Percentiles rank a stretch among this genome's conserved stretches.
These are phyloP conservation scores for Quillaja saponaria DNA, from an alignment of 306 rosid genomes.

Conservation along the genomic window DNA sequence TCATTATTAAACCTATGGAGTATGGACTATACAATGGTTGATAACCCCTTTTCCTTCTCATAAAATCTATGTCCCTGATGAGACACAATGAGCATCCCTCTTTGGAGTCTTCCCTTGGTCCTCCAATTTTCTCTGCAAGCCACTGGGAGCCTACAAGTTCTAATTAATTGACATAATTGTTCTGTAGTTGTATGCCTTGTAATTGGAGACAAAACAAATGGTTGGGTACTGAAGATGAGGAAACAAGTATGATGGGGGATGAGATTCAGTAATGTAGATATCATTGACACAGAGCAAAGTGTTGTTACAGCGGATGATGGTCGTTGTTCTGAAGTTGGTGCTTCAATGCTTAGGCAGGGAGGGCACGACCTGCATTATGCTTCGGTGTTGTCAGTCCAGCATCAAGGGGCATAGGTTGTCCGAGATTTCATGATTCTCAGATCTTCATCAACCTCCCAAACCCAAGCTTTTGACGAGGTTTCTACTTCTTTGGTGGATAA, in stretches of 20 bases:
- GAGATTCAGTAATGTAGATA: slow-evolving; percentile 24
- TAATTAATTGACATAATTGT: neutral
- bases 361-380: slow-evolving; percentile 90
- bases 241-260: slow-evolving; percentile 21
- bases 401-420: slow-evolving; percentile 94
- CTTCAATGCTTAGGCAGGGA: slow-evolving; percentile 61
- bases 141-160: too few relatives aligned
- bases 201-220: slow-evolving; percentile 33
- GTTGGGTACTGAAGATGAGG: slow-evolving; percentile 29
- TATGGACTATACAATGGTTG: too few relatives aligned
- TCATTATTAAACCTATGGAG: too few relatives aligned
- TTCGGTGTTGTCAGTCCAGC: slow-evolving; percentile 70
- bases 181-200: slow-evolving; percentile 49
- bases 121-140: too few relatives aligned
- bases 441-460: slow-evolving; percentile 53
- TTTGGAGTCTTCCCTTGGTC: too few relatives aligned
- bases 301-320: slow-evolving; percentile 91
- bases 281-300: slow-evolving; percentile 69
- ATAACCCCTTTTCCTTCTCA: too few relatives aligned
- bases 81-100: too few relatives aligned
- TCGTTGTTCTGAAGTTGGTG: slow-evolving; percentile 80
- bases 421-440: slow-evolving; percentile 78
- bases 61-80: too few relatives aligned
- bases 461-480: slow-evolving; percentile 80
- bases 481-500: too few relatives aligned